Evolutionary conservation across 768 basidiomycete genomes (phyloP).

Genomic region (Russula olivacea): DNA sequence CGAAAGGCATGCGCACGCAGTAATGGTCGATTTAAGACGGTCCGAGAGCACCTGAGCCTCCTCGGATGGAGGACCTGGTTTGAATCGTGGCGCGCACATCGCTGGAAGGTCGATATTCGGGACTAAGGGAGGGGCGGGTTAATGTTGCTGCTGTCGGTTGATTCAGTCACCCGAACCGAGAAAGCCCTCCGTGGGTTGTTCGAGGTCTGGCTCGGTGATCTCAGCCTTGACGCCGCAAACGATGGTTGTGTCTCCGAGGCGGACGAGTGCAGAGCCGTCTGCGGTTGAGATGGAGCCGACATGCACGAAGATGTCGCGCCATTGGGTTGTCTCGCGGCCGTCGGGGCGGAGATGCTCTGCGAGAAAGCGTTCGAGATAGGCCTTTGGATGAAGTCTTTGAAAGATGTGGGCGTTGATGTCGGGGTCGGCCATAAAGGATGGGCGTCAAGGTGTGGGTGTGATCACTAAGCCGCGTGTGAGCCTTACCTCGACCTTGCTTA

Average conservation of each 20-base stretch:
- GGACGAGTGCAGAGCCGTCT: conserved; percentile 85
- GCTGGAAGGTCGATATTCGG: conserved; percentile 94
- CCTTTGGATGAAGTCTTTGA: conserved; percentile 82
- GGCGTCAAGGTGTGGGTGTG: neutral
- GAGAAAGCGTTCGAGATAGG: conserved; percentile 84
- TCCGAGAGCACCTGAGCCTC: conserved; percentile 91
- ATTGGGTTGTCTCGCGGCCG: conserved; percentile 61
- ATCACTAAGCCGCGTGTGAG: neutral
- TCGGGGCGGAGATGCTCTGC: conserved; percentile 76
- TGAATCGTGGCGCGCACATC: conserved; percentile 88
- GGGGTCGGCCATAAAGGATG: neutral
- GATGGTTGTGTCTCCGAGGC: conserved; percentile 88
- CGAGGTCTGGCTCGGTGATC: conserved; percentile 83
- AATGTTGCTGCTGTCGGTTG: neutral
- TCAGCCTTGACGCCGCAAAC: conserved; percentile 97
- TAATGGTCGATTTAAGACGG: conserved; percentile 66
- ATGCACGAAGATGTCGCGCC: conserved; percentile 74
- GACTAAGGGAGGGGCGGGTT: conserved; percentile 41
- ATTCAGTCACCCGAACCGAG: conserved; percentile 49
- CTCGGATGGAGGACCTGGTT: conserved; percentile 90
- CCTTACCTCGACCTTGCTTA: neutral
- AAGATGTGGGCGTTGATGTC: conserved; percentile 45
- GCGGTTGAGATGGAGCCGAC: conserved; percentile 91
- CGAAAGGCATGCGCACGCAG: conserved; percentile 48
- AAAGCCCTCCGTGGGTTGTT: conserved; percentile 69